These are phyloP conservation scores for Testicularia cyperi DNA, from an alignment of 1,284 basidiomycete genomes.

Conservation along the genomic window DNA sequence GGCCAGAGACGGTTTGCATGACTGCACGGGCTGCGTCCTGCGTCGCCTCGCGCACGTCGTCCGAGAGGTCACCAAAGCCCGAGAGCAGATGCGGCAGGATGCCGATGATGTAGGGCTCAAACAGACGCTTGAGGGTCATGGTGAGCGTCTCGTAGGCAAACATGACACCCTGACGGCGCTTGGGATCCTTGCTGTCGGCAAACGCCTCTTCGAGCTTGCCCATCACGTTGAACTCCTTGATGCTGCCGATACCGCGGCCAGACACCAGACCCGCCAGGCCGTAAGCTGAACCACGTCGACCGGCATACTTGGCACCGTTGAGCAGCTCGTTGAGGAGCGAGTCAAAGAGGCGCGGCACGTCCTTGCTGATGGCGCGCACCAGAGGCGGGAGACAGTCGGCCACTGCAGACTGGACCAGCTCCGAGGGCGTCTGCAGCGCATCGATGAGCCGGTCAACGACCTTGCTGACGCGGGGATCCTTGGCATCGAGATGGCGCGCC, in stretches of 20 bases:
- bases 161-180: constrained; percentile 87
- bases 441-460: constrained; percentile 88
- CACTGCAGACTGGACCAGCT: constrained; percentile 94
- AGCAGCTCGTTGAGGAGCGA: constrained; percentile 70
- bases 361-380: constrained; percentile 70
- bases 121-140: constrained; percentile 78
- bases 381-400: constrained; percentile 85
- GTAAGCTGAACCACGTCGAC: constrained; percentile 90
- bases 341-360: constrained; percentile 66
- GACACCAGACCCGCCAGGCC: constrained; percentile 90
- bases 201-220: constrained; percentile 73
- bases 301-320: constrained; percentile 74
- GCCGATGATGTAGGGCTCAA: constrained; percentile 88
- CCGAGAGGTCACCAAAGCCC: constrained; percentile 83
- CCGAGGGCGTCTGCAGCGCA: constrained; percentile 89
- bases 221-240: constrained; percentile 83
- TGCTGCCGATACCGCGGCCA: constrained; percentile 79
- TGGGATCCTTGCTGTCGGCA: constrained; percentile 85
- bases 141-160: constrained; percentile 88
- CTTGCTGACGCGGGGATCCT: constrained; percentile 57
- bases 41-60: constrained; percentile 91
- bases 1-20: constrained; percentile 77
- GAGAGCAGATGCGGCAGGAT: constrained; percentile 83
- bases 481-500: constrained; percentile 79
- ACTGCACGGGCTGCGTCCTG: constrained; percentile 89